These are phyloP conservation scores for Epichloe amarillans DNA, from an alignment of 2,329 filamentous ascomycete genomes.

Conservation along the genomic window DNA sequence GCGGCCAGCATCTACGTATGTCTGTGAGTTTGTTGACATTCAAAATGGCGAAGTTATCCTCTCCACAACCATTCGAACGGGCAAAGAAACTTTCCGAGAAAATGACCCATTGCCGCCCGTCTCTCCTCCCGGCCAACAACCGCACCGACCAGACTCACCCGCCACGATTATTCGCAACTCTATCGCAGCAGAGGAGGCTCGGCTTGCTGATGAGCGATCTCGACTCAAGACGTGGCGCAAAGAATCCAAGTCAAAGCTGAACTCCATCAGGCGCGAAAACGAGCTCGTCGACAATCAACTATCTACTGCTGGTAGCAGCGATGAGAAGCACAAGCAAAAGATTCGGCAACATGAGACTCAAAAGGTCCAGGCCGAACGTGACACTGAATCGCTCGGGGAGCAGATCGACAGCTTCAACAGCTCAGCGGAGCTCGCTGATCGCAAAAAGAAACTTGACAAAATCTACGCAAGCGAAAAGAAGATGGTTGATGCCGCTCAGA, in stretches of 20 bases:
- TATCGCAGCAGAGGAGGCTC: conserved; percentile 57
- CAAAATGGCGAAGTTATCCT: conserved; percentile 53
- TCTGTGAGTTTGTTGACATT: conserved; percentile 63
- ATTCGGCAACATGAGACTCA: conserved; percentile 63
- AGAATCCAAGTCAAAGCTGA: conserved; percentile 59
- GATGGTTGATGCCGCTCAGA: conserved; percentile 44
- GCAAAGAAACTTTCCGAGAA: conserved; percentile 29
- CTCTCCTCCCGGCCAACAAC: conserved; percentile 37
- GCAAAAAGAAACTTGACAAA: conserved; percentile 41
- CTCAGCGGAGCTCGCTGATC: conserved; percentile 47
- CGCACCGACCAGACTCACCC: conserved; percentile 60
- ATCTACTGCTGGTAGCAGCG: conserved; percentile 55
- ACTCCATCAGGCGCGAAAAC: conserved; percentile 58
- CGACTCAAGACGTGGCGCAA: conserved; percentile 59
- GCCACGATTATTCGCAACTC: conserved; percentile 65
- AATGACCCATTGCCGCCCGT: conserved; percentile 16
- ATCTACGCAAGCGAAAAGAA: conserved; percentile 41
- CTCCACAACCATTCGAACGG: conserved; percentile 57
- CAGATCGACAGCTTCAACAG: conserved; percentile 49
- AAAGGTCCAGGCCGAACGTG: conserved; percentile 50
- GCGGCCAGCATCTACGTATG: conserved; percentile 62
- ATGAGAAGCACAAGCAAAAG: conserved; percentile 65
- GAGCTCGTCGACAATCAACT: conserved; percentile 54
- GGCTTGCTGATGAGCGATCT: conserved; percentile 54
- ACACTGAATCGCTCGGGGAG: conserved; percentile 41